Conservation (phyloP, 192 early-diverging fungal species). For the Umbelopsis sp. region DNA sequence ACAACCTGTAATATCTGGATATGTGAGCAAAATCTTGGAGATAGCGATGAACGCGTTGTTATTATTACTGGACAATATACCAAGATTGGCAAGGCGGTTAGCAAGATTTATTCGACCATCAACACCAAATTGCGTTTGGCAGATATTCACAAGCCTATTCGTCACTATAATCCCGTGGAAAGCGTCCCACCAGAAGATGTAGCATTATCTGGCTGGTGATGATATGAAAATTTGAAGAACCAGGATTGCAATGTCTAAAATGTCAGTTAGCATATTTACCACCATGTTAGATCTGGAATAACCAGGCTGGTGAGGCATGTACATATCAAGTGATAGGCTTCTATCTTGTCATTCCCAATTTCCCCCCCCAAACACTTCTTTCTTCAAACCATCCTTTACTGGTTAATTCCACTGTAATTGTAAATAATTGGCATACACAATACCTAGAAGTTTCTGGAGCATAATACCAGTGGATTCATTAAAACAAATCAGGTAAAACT, state of each 20-base stretch:
- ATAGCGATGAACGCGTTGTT: background rate
- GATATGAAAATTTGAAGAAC: background rate
- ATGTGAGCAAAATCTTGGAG: background rate
- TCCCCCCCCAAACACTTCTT: too few relatives aligned
- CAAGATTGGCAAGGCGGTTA: background rate
- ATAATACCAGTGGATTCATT: too few relatives aligned
- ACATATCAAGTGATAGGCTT: too few relatives aligned
- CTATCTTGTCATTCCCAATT: too few relatives aligned
- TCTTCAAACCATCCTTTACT: too few relatives aligned
- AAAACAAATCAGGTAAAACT: too few relatives aligned
- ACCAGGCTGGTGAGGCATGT: too few relatives aligned
- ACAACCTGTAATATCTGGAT: background rate
- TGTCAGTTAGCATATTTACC: background rate
- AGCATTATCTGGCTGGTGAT: background rate
- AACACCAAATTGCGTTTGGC: slow-evolving; percentile 4
- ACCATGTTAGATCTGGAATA: too few relatives aligned
- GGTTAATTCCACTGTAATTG: too few relatives aligned
- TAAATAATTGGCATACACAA: too few relatives aligned
- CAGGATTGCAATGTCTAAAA: too few relatives aligned
- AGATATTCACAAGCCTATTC: slow-evolving; percentile 4
- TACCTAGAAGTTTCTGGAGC: too few relatives aligned
- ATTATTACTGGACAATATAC: background rate
- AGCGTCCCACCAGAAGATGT: background rate
- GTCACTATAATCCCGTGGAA: background rate
- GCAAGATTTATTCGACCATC: slow-evolving; percentile 1